Evolutionary conservation across 768 basidiomycete genomes (phyloP).

Genomic region (Boletus insuetus): DNA sequence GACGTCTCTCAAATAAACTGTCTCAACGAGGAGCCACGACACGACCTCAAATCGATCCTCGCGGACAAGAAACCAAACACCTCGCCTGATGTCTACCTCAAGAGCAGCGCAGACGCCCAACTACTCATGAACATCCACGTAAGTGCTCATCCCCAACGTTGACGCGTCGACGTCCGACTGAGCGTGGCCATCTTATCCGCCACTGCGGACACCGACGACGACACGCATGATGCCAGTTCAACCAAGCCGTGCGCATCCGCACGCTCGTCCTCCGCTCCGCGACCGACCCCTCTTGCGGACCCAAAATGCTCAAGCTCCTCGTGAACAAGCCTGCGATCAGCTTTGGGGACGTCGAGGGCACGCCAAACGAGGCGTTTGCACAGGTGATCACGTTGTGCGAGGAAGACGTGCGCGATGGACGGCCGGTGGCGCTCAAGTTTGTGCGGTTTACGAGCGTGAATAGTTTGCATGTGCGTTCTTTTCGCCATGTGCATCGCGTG

Average conservation of each 20-base stretch:
- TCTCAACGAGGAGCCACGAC: slow-evolving; percentile 58
- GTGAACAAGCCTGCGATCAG: slow-evolving; percentile 58
- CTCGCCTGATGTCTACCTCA: slow-evolving; percentile 42
- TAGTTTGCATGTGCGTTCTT: slow-evolving; percentile 51
- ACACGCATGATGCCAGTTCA: slow-evolving; percentile 41
- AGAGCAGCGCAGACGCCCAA: slow-evolving; percentile 73
- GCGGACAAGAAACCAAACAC: slow-evolving; percentile 43
- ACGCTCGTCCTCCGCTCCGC: slow-evolving; percentile 51
- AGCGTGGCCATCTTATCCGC: too few species aligned
- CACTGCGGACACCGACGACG: too few species aligned
- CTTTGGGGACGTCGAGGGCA: slow-evolving; percentile 64
- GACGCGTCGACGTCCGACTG: too few species aligned
- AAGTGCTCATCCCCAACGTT: background rate
- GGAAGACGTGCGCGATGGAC: slow-evolving; percentile 44
- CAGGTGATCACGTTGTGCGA: slow-evolving; percentile 55
- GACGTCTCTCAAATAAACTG: slow-evolving; percentile 63
- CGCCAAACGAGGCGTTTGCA: slow-evolving; percentile 45
- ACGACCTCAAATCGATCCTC: slow-evolving; percentile 55
- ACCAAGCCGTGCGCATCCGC: slow-evolving; percentile 63
- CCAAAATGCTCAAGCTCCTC: slow-evolving; percentile 59
- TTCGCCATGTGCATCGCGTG: background rate
- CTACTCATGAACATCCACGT: slow-evolving; percentile 67
- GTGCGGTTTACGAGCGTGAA: slow-evolving; percentile 72
- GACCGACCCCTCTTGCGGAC: slow-evolving; percentile 42
- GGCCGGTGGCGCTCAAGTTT: slow-evolving; percentile 51